Base-by-base conservation (phyloP, 768 basidiomycete species). In the Daedalea quercina region DNA sequence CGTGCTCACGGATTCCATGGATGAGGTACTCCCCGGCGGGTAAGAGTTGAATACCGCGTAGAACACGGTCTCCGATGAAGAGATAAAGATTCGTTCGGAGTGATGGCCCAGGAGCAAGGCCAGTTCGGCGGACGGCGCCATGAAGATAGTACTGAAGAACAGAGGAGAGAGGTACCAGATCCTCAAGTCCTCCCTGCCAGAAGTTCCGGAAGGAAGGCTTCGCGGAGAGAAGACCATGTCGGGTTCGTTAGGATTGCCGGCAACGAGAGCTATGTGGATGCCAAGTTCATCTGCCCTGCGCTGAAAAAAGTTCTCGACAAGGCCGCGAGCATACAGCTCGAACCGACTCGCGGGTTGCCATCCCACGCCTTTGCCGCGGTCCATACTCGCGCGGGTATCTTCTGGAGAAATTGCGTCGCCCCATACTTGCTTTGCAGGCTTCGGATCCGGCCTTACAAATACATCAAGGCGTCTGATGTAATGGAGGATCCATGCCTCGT, bases 401-500 rank as follows among this genome's bases (percentile, higher is more conserved):
- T n/a, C n/a, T n/a, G n/a, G n/a, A n/a, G n/a, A n/a, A n/a, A n/a
- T n/a, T n/a, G n/a, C n/a, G n/a, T 17, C 50, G 15, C 25, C 52
- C 47, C 53, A 56, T 19, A 44, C 41, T 22, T n/a, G 44, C 3
- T 35, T 47, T 1, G 49, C 56, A 15, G 75, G 74, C 23, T 68
- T 60, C 1, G 81, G 82, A 50, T 84, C 84, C 0, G 85, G 85
- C 9, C 83, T 71, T 23, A 76, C 70, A 57, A 73, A 84, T 0
- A 87, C 76, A 49, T 77, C 73, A 19, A 87, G 69, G 6, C 67
- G 55, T 61, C 82, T 84, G 33, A 60, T 49, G 62, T 85, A 87
- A 60, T 86, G 84, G 45, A 87, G 62, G 19, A 72, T 70, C 69
- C 73, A 77, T 0, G 86, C 85, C 28, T 82, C 74, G 51, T 76